phyloP scores from a whole-genome alignment of 768 basidiomycete species.

The Termitomyces sp. region DNA sequence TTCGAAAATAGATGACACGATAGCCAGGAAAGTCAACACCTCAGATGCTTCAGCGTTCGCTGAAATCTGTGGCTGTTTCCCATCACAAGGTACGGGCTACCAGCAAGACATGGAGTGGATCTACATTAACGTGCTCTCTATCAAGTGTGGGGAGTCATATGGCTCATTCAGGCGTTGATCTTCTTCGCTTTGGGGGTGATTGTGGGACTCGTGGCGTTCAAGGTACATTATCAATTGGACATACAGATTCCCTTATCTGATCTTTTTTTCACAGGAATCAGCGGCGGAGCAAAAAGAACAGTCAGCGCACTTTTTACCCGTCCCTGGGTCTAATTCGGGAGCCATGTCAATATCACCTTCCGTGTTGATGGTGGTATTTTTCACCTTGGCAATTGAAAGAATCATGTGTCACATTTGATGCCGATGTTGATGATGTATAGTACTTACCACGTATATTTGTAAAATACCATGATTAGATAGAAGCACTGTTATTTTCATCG shows the following conservation, averaged over 20 bases:
- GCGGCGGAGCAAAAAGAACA: conserved; percentile 31
- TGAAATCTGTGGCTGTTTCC: conserved; percentile 80
- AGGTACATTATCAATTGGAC: conserved; percentile 41
- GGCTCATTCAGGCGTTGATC: conserved; percentile 70
- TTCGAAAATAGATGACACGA: conserved; percentile 63
- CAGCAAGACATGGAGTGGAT: too few species aligned
- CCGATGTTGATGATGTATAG: not conserved
- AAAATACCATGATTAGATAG: not conserved
- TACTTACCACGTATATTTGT: not conserved
- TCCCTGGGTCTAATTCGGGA: conserved; percentile 43
- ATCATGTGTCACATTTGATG: not conserved
- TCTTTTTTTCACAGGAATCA: conserved; percentile 43
- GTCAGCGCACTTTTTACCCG: conserved; percentile 52
- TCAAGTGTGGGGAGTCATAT: conserved; percentile 84
- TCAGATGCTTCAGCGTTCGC: conserved; percentile 88
- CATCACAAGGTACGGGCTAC: conserved; percentile 58
- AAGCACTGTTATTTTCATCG: too few species aligned
- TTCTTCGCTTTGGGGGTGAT: conserved; percentile 77
- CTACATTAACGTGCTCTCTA: not conserved
- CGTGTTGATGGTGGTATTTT: conserved; percentile 15
- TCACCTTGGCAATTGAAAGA: conserved; percentile 12
- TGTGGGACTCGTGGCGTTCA: conserved; percentile 78
- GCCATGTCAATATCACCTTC: conserved; percentile 25
- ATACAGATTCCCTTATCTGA: not conserved
- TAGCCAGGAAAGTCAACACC: conserved; percentile 79